Conservation (phyloP, 192 early-diverging fungal genomes). For the Backusella sp. region DNA sequence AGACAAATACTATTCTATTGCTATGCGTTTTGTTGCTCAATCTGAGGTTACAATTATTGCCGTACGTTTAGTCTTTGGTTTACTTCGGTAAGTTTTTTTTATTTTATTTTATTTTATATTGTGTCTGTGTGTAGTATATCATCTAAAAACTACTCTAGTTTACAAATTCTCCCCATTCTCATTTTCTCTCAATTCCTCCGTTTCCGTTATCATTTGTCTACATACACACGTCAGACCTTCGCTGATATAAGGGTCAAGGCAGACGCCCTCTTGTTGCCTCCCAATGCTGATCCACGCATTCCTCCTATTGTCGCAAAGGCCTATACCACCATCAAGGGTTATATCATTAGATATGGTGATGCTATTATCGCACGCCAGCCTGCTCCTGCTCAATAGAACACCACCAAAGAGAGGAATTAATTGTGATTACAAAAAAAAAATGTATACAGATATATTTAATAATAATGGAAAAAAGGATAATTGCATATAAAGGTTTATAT, state of each 20-base stretch:
- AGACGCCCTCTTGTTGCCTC: constrained; percentile 41
- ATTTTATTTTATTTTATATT: too few species aligned
- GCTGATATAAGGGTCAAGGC: constrained; percentile 41
- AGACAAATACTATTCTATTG: constrained; percentile 57
- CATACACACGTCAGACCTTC: constrained; percentile 49
- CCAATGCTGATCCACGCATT: constrained; percentile 45
- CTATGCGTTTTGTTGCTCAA: constrained; percentile 64
- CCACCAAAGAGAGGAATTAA: neutral
- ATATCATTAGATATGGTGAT: constrained; percentile 33
- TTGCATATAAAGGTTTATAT: neutral
- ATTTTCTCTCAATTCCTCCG: constrained; percentile 71
- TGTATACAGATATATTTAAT: neutral
- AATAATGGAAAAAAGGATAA: neutral
- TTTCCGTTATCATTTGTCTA: constrained; percentile 67
- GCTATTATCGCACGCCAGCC: constrained; percentile 28
- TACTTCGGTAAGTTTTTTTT: constrained; percentile 43
- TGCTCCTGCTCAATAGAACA: constrained; percentile 33
- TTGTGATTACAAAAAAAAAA: neutral
- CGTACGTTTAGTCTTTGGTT: constrained; percentile 53
- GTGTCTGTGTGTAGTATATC: neutral
- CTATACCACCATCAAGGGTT: constrained; percentile 39
- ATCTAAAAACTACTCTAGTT: constrained; percentile 11
- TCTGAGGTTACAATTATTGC: constrained; percentile 71
- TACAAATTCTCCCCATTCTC: constrained; percentile 38
- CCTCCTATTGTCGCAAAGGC: constrained; percentile 41